Base-by-base conservation (phyloP, 148 eudicot genomes). In the Dianthus caryophyllus region DNA sequence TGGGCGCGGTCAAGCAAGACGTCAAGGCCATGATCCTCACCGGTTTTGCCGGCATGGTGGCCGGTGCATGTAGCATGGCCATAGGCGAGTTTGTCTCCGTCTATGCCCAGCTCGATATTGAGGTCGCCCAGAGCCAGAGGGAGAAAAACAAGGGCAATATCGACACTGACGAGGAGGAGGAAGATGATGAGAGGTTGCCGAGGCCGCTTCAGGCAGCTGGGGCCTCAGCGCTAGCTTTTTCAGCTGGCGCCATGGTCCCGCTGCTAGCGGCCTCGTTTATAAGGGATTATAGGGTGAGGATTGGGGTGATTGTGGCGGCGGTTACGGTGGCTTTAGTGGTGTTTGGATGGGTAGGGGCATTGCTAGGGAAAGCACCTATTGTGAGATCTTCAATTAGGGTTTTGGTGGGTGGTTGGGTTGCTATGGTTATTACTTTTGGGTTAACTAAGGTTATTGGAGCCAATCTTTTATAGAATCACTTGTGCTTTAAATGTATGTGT, bases 71-170 rank as follows among this genome's bases (percentile, higher is more conserved):
- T 14, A 77, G 81, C 48, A 81, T 81, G 84, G 84, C 82, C 36
- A 78, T 78, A 14, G 84, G 84, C 0, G 82, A 81, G 64, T 81
- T 65, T 17, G 84, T 77, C 21, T 81, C 84, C 0, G 84, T 81
- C 1, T 75, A 81, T 65, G 68, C 81, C 0, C 79, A 81, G 50
- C 69, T 71, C 6, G 84, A 81, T 26, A 72, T 81, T 22, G 79
- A 81, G 58, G 63, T 78, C 13, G 77, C 84, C 2, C 80, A 81
- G 18, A 67, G 50, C 36, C 60, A 75, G 38, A 74, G 81, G 60
- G 73, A 75, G 1, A 67, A 44, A 3, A 53, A 24, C 2, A 61
- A 14, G 0, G 33, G 1, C 8, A 17, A 26, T 3, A 29, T 4
- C 20, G 0, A 61, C 21, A 5, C 9, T 29, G 24, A 54, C n/a